Percentiles rank a stretch among this genome's conserved stretches.
phyloP scores from a whole-genome alignment of 352 stramenopile species.

The Globisporangium okanoganense region DNA sequence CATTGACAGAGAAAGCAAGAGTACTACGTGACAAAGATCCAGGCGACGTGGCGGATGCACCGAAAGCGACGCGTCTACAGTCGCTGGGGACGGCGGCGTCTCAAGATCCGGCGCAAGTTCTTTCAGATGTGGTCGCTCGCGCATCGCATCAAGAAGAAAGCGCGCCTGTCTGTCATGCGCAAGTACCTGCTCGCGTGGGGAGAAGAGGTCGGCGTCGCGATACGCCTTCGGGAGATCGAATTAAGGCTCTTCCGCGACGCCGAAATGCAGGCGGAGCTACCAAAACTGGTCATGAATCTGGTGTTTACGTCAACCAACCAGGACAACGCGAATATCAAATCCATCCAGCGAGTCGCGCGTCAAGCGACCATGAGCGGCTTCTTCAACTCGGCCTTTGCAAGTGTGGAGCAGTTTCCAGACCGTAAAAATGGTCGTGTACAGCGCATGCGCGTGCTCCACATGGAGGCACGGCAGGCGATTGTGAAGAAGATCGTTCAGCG shows the following conservation, averaged over 20 bases:
- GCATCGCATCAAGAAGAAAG: constrained; percentile 31
- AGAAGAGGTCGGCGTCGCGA: constrained; percentile 34
- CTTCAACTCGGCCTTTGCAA: constrained; percentile 51
- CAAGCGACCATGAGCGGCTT: constrained; percentile 19
- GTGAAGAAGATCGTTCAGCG: constrained; percentile 68
- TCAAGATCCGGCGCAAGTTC: constrained; percentile 21
- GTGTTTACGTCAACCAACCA: constrained; percentile 57
- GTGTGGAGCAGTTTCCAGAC: constrained; percentile 27
- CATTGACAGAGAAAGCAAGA: constrained; percentile 20
- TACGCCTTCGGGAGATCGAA: constrained; percentile 57
- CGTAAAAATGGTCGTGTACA: constrained; percentile 23
- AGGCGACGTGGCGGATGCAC: constrained; percentile 59
- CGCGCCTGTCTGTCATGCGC: constrained; percentile 26
- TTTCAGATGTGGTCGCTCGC: constrained; percentile 53
- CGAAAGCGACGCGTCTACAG: constrained; percentile 30
- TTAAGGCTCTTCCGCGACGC: constrained; percentile 55
- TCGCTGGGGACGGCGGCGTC: constrained; percentile 39
- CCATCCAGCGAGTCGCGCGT: neutral
- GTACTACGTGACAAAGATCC: constrained; percentile 32
- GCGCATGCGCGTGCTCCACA: constrained; percentile 34
- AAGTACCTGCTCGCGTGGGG: constrained; percentile 45
- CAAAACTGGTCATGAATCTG: constrained; percentile 66
- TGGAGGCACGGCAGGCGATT: constrained; percentile 40
- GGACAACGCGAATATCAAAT: constrained; percentile 17
- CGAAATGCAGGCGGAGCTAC: constrained; percentile 41